Conservation (phyloP, 2,329 filamentous ascomycete genomes). For the Fusarium sp. region DNA sequence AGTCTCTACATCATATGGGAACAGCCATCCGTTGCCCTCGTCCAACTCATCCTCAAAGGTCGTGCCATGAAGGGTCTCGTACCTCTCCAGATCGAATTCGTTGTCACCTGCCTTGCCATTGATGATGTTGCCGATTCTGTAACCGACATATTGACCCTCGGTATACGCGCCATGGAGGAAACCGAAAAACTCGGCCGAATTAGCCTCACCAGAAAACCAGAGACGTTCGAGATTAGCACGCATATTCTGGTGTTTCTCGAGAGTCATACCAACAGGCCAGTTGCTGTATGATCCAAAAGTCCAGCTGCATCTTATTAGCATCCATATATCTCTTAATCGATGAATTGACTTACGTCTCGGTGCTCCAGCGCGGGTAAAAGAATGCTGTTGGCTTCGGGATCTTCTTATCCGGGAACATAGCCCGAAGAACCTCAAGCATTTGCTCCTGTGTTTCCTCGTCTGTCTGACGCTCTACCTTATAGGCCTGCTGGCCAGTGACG, state of each 20-base stretch:
- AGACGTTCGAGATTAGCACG: conserved; percentile 73
- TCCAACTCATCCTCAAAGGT: conserved; percentile 37
- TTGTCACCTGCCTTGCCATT: conserved; percentile 25
- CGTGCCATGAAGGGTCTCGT: conserved; percentile 33
- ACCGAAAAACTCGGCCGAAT: conserved; percentile 74
- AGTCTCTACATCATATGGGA: conserved; percentile 12
- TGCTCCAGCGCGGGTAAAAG: conserved; percentile 64
- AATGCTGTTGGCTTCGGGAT: conserved; percentile 74
- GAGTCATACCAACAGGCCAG: conserved; percentile 74
- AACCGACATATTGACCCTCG: conserved; percentile 67
- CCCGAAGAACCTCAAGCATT: conserved; percentile 68
- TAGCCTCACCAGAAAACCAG: conserved; percentile 77
- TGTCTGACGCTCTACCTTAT: conserved; percentile 70
- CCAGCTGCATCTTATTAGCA: conserved; percentile 51
- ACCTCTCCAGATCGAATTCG: conserved; percentile 31
- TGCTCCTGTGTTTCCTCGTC: conserved; percentile 71
- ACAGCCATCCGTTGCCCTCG: conserved; percentile 36
- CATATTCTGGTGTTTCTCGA: conserved; percentile 77
- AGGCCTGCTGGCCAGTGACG: conserved; percentile 47
- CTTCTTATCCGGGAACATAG: conserved; percentile 71
- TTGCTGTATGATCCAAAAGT: conserved; percentile 76
- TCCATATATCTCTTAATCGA: fast-evolving
- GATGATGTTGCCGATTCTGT: conserved; percentile 55
- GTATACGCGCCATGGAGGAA: conserved; percentile 75
- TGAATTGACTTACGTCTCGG: conserved; percentile 39